These are phyloP conservation scores for Coniochaeta sp. DNA, from an alignment of 2,329 filamentous ascomycete species.

Conservation along the genomic window DNA sequence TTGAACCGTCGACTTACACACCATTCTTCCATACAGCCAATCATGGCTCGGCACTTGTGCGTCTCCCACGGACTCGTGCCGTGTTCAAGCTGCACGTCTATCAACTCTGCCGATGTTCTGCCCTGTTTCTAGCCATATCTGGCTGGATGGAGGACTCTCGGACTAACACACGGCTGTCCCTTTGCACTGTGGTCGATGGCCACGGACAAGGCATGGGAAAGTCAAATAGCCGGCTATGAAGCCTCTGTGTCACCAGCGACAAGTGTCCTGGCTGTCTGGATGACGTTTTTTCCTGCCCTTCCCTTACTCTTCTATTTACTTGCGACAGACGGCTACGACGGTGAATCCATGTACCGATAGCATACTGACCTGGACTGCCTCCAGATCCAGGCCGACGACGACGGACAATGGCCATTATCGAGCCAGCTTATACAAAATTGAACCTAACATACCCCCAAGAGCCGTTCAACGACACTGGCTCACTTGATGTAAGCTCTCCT, in stretches of 20 bases:
- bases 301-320: neutral
- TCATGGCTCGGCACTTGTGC: constrained; percentile 1
- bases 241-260: constrained; percentile 1
- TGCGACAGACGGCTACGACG: neutral
- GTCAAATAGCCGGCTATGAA: constrained; percentile 1
- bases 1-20: constrained; percentile 9
- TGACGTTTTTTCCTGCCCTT: constrained; percentile 1
- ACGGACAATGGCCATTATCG: constrained; percentile 5
- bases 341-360: neutral
- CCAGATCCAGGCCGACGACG: neutral
- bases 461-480: constrained; percentile 6
- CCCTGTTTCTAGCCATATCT: neutral
- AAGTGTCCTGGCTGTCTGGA: neutral
- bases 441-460: constrained; percentile 14
- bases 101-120: constrained; percentile 2
- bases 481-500: too few relatives aligned
- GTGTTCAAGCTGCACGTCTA: constrained; percentile 4
- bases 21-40: constrained; percentile 7
- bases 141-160: neutral
- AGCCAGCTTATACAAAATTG: constrained; percentile 13
- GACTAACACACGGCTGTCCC: neutral
- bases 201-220: neutral
- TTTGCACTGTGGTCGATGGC: neutral
- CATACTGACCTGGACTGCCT: neutral
- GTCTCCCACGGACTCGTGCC: constrained; percentile 7